Base-by-base conservation (phyloP, 768 basidiomycete species). In the Coprinopsis strossmayeri region DNA sequence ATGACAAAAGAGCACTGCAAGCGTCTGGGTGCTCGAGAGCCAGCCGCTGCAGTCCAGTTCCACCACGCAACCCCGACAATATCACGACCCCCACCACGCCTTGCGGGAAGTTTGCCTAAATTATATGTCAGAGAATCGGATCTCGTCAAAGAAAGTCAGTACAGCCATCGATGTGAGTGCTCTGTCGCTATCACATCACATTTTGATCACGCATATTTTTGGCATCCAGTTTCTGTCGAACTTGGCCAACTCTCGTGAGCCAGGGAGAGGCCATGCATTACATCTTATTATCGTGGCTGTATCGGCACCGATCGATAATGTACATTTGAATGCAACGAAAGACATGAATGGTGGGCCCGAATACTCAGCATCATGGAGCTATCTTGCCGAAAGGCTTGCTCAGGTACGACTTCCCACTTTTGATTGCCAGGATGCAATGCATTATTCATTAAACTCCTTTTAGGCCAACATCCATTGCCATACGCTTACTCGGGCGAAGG, bases 381-480 rank as follows among this genome's bases (percentile, higher is more conserved):
- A 64, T 20, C 61, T 77, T 24, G 70, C 72, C 23, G 65, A 72
- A 37, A 70, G 66, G 49, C 56, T 79, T 51, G 68, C 66, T 35
- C 66, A 73, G 67, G 78, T 78, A 65, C 53, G 58, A 38, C 48
- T 32, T 34, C 18, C 46, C 9, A 39, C 4, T 18, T 23, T 44
- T 17, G 17, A 30, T 43, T 48, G 39, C 46, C 64, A 55, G 64
- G 54, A 48, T 39, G 57, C 40, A 34, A 50, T 39, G n/a, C n/a
- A n/a, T n/a, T n/a, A n/a, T 32, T 34, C 12, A 37, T 24, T 39
- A 50, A 34, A 18, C 12, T 43, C 43, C 34, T 26, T 26, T 17
- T 55, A 84, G 82, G 66, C 70, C 37, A 64, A 72, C 41, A 78
- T 83, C 39, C 73, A 75, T 48, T 77, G 76, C 54, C 82, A 83